Conservation (phyloP, 106 monocot species). For the Allium fistulosum region DNA sequence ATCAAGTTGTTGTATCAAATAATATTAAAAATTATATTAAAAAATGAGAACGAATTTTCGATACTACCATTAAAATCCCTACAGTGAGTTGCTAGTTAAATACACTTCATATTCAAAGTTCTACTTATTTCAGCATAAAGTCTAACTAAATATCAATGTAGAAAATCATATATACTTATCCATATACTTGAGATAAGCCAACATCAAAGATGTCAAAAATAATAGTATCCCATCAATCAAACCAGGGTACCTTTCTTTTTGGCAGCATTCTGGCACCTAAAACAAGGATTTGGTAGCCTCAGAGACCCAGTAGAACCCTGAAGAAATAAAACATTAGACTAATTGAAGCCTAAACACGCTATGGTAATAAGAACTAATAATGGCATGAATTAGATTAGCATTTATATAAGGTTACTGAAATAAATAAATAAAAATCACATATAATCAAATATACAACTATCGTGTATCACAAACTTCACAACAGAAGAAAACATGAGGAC, state of each 20-base stretch:
- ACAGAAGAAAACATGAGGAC: neutral
- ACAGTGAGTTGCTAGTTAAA: no score
- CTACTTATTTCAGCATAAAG: no score
- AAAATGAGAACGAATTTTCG: no score
- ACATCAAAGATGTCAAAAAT: conserved; percentile 21
- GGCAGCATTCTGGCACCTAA: conserved; percentile 72
- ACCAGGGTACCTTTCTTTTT: conserved; percentile 90
- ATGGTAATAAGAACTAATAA: conserved; percentile 6
- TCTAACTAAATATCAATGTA: no score
- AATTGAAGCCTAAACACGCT: conserved; percentile 14
- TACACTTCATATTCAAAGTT: no score
- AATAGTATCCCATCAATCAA: conserved; percentile 56
- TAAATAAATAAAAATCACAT: conserved; percentile 1
- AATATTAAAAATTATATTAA: no score
- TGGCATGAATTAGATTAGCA: neutral
- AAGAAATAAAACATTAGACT: conserved; percentile 84
- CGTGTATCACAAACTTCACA: neutral
- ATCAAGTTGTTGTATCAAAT: no score
- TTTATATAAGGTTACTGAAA: no score
- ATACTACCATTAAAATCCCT: no score
- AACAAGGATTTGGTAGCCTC: conserved; percentile 50
- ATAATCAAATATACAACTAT: neutral
- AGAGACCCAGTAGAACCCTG: conserved; percentile 67
- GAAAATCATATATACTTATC: no score
- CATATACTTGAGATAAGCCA: conserved; percentile 1